Evolutionary conservation across 2,329 filamentous ascomycete species (phyloP), one percentile per base, ranked within the genome.

Genomic region (Bipolaris oryzae): DNA sequence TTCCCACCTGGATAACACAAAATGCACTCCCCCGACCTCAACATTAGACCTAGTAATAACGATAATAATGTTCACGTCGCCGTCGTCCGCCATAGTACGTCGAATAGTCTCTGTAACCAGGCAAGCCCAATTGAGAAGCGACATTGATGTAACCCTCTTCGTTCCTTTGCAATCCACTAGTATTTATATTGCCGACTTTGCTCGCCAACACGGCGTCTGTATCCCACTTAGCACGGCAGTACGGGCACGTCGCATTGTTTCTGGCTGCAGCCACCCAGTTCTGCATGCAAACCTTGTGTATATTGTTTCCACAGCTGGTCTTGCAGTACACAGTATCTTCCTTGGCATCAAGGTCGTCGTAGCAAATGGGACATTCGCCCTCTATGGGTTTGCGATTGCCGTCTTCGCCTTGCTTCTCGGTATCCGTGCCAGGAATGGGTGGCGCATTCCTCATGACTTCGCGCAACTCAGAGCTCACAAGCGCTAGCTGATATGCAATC

Each of bases 81-180:
- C 57, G 42, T 7, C 50, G 28, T 2, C 52, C 37, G 34, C 53
- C 31, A 21, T 51, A 18, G 15, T 74, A 73, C 0, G 62, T 60
- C 20, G 69, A 71, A 35, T 69, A 67, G 45, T 74, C 70, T 76
- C 85, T 76, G n/a, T 70, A 56, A 0, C 71, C 71, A 57, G 81
- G 84, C 59, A 88, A 79, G 1, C 86, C 86, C n/a, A 88, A 75
- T 68, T 87, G 82, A 18, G 79, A 73, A 1, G 84, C 85, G 3
- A 89, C 81, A 67, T 88, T 88, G 44, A 87, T 76, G 63, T 89
- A 89, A 0, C 86, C 86, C 34, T 87, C 85, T 0, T 67, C 67
- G 21, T 77, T 78, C 0, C 75, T 58, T 5, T 67, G 67, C 3
- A 80, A 77, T 0, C 72, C 74, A 59, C 78, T 81, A 45, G 75